Base-by-base conservation (phyloP, 352 stramenopile genomes). In the Pythium diclinum region DNA sequence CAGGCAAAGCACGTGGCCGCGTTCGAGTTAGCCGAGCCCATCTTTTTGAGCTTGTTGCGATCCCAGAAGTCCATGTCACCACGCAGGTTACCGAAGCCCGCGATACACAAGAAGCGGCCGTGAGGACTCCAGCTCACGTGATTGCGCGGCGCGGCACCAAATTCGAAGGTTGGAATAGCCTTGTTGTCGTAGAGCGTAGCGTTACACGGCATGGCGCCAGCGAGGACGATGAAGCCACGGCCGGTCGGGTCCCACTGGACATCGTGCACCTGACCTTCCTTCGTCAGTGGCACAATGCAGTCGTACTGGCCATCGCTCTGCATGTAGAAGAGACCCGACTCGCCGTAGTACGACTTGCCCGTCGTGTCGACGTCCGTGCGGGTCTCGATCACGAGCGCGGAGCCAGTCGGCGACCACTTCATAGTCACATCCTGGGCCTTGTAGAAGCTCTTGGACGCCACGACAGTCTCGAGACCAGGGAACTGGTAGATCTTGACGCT, bases 321-420 rank as follows among this genome's bases (percentile, higher is more conserved):
- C 65, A 99, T 74, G 66, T 99, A 94, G 75, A 98, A 99, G 2
- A 99, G 76, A 10, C 94, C 91, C 0, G 96, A 98, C 59, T 97
- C 97, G 52, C 97, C 97, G 64, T 99, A 99, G 78, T 99, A 99
- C 46, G 91, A 98, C 74, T 98, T 87, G 61, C 94, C 94, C 0
- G 88, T 94, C 40, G 89, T 96, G 64, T 97, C 91, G 17, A 97
- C 85, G 58, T 97, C 91, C 56, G 91, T 97, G 59, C 88, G 88
- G 46, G 90, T 97, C 75, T 97, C 85, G 68, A 96, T 92, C 55
- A 97, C 85, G 25, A 97, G 73, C 42, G 89, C 82, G 11, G 71
- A 85, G 58, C 90, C 89, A 3, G 86, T 93, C 1, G 91, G 88
- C 49, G 88, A 93, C 91, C 91, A 97, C 69, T 95, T 96, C 42